Base-by-base conservation (phyloP, 305 asterid species). In the Fraxinus sp. region DNA sequence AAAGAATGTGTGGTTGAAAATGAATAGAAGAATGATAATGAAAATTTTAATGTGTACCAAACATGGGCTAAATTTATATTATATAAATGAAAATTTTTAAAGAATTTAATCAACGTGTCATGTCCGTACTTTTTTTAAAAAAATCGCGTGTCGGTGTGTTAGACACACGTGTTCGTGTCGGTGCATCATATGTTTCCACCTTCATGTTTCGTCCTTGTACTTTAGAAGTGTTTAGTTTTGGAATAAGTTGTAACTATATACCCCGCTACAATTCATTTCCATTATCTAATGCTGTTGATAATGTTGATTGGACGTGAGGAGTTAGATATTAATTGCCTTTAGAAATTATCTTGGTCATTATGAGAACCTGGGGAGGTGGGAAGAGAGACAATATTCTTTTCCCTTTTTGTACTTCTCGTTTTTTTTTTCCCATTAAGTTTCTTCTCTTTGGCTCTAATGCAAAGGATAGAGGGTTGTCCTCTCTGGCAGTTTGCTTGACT, bases 191-290 rank as follows among this genome's bases (percentile, higher is more conserved):
- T 26, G 39, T 44, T 86, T 41, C 14, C 52, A 28, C 14, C 70
- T 37, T 33, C 14, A 36, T 26, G 59, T 83, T 57, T 5, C 7
- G 33, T 78, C 39, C 64, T 77, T 77, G 10, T 66, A 52, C 4
- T 66, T 32, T 26, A 18, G 14, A 44, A 55, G 59, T 16, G 5
- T 72, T 30, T 55, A 6, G 26, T 59, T 24, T 74, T 81, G 46
- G 33, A 81, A 30, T 74, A 39, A 77, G 79, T 36, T 62, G 59
- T 49, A 79, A 59, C 59, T 49, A 39, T 39, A 22, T 28, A 41
- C 33, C 10, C 37, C 3, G 6, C 35, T 36, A 37, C 32, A 20
- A 28, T 37, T 76, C 14, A 37, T 37, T 76, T 76, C 37, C 16
- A 49, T 10, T 76, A 14, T 18, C 79, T 20, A 41, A 57, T 57